Percentiles rank a stretch among this genome's conserved stretches.
Conservation (phyloP, 2,329 filamentous ascomycete genomes). For the Rosellinia necatrix region DNA sequence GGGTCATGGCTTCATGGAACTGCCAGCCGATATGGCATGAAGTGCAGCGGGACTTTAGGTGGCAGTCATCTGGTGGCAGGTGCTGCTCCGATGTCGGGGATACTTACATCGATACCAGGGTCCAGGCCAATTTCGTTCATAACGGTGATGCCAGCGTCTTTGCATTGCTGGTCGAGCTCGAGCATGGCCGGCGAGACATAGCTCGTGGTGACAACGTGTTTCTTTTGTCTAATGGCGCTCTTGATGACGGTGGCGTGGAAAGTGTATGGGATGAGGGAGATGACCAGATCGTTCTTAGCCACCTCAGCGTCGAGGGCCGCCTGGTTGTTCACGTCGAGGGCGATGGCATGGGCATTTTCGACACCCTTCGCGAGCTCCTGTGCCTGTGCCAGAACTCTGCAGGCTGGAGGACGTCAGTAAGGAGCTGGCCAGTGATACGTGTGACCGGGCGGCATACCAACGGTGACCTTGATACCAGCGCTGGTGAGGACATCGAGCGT, state of each 20-base stretch:
- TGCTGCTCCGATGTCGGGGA: background rate
- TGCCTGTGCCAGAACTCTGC: slow-evolving; percentile 77
- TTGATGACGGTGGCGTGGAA: slow-evolving; percentile 90
- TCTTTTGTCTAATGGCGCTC: slow-evolving; percentile 90
- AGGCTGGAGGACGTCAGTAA: slow-evolving; percentile 59
- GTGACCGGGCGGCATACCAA: slow-evolving; percentile 50
- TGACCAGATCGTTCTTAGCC: slow-evolving; percentile 77
- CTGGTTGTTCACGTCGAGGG: slow-evolving; percentile 80
- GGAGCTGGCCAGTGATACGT: background rate
- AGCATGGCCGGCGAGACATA: slow-evolving; percentile 93
- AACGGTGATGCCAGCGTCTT: slow-evolving; percentile 92
- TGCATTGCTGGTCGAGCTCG: slow-evolving; percentile 80
- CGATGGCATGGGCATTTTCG: slow-evolving; percentile 74
- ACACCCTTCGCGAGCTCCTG: slow-evolving; percentile 75
- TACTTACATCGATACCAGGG: slow-evolving; percentile 61
- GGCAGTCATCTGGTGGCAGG: too few relatives aligned
- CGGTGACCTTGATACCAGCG: slow-evolving; percentile 66
- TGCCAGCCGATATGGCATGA: too few relatives aligned
- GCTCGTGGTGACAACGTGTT: slow-evolving; percentile 92
- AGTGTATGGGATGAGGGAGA: slow-evolving; percentile 88
- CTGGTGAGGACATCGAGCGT: slow-evolving; percentile 67
- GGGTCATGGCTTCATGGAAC: background rate
- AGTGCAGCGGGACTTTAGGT: too few relatives aligned
- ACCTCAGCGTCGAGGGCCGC: slow-evolving; percentile 80
- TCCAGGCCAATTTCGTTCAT: slow-evolving; percentile 93